These are phyloP conservation scores for Primulina tabacum DNA, from an alignment of 257 asterid genomes.

Conservation along the genomic window DNA sequence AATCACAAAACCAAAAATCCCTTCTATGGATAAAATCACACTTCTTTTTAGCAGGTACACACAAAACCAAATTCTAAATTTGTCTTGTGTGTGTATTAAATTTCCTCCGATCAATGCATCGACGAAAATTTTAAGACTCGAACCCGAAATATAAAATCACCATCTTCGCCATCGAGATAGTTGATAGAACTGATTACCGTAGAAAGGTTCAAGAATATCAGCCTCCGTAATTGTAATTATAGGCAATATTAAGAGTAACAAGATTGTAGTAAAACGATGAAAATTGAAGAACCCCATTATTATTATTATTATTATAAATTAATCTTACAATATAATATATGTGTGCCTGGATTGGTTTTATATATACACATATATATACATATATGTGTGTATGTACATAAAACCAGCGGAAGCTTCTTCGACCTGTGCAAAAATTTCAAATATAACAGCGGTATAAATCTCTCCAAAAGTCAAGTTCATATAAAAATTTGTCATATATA, in stretches of 20 bases:
- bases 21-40: too few species aligned
- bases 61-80: too few species aligned
- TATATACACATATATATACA: not conserved
- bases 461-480: not conserved
- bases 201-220: conserved; percentile 33
- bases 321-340: not conserved
- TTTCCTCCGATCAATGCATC: too few species aligned
- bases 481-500: not conserved
- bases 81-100: too few species aligned
- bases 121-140: not conserved
- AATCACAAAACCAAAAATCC: too few species aligned
- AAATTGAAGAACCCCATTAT: conserved; percentile 29
- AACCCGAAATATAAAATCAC: not conserved
- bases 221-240: conserved; percentile 31
- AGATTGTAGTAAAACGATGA: conserved; percentile 24
- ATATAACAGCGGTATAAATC: conserved; percentile 4
- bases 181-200: conserved; percentile 20
- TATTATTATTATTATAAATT: too few species aligned
- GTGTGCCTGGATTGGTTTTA: not conserved
- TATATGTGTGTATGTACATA: not conserved
- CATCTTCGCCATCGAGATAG: not conserved
- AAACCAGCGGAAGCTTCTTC: conserved; percentile 30
- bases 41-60: too few species aligned
- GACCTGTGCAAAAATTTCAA: conserved; percentile 11
- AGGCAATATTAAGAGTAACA: conserved; percentile 32